Evolutionary conservation across 2,329 filamentous ascomycete genomes (phyloP).

Genomic region (Fusarium euwallaceae): DNA sequence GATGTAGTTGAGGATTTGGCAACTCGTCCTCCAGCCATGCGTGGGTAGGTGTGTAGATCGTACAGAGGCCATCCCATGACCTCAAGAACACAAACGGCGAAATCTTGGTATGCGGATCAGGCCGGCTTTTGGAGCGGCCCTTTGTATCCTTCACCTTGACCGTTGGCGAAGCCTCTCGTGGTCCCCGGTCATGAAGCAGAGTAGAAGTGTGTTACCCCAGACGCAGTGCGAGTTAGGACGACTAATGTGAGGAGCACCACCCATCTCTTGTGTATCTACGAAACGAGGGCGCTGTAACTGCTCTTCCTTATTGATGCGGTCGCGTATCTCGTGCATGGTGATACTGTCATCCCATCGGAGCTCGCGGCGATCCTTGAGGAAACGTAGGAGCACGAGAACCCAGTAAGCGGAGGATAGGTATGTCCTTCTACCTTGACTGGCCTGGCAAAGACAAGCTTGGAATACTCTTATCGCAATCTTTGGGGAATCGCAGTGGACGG

Average conservation of each 20-base stretch:
- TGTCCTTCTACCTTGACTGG: not conserved
- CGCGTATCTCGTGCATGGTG: not conserved
- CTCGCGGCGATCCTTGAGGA: not conserved
- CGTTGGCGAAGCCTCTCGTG: constrained; percentile 23
- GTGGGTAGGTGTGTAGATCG: not conserved
- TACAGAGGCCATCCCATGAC: no score
- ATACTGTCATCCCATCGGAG: not conserved
- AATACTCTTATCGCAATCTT: no score
- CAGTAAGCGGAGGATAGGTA: not conserved
- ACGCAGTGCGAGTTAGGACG: constrained; percentile 33
- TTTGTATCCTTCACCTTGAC: not conserved
- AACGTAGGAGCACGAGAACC: not conserved
- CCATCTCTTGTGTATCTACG: not conserved
- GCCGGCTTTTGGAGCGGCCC: no score
- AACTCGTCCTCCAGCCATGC: not conserved
- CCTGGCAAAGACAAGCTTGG: not conserved
- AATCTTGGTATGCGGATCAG: not conserved
- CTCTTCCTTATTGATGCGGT: not conserved
- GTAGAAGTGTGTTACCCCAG: constrained; percentile 38
- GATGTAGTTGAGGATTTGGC: not conserved
- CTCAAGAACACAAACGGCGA: not conserved
- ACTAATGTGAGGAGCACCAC: not conserved
- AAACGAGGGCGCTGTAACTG: not conserved
- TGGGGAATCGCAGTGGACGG: no score
- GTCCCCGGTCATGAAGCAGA: constrained; percentile 29